A percentile compares a stretch with the other conserved stretches of the same genome.
Evolutionary conservation across 768 basidiomycete genomes (phyloP).

Genomic region (Boletus tylopilopsis): DNA sequence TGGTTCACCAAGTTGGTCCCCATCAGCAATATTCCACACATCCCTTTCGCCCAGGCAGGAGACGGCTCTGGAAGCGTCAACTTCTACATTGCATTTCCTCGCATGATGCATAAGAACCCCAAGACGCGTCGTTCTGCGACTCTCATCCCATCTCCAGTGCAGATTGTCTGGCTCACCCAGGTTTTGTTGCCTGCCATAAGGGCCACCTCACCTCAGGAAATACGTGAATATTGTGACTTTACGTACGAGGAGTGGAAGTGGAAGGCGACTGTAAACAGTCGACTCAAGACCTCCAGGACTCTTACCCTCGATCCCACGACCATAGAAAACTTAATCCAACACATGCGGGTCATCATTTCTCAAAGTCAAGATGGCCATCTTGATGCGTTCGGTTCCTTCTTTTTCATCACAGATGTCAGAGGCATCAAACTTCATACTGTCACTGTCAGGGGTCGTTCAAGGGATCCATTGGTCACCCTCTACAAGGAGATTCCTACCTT

Average conservation of each 20-base stretch:
- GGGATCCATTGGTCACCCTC: constrained; percentile 1
- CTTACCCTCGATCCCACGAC: constrained; percentile 1
- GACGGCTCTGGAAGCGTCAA: constrained; percentile 1
- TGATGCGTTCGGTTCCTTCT: constrained; percentile 10
- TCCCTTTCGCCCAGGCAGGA: neutral
- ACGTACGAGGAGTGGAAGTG: constrained; percentile 12
- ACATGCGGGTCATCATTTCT: neutral
- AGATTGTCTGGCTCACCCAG: constrained; percentile 1
- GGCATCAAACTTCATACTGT: constrained; percentile 12
- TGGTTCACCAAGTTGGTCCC: constrained; percentile 1
- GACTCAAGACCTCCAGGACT: neutral
- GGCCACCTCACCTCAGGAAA: constrained; percentile 1
- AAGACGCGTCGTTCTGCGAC: neutral
- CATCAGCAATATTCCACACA: constrained; percentile 3
- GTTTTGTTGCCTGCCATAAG: constrained; percentile 6
- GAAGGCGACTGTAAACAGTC: constrained; percentile 7
- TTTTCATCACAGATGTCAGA: constrained; percentile 10
- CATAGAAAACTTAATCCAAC: neutral
- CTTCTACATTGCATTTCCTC: constrained; percentile 5
- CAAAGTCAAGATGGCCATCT: neutral
- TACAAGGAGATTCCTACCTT: constrained; percentile 8
- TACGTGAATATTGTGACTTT: constrained; percentile 2
- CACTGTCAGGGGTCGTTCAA: constrained; percentile 1
- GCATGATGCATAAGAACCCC: constrained; percentile 4
- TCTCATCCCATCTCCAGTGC: neutral